phyloP scores from a whole-genome alignment of 2,329 filamentous ascomycete species.

The Aureobasidium sp. region DNA sequence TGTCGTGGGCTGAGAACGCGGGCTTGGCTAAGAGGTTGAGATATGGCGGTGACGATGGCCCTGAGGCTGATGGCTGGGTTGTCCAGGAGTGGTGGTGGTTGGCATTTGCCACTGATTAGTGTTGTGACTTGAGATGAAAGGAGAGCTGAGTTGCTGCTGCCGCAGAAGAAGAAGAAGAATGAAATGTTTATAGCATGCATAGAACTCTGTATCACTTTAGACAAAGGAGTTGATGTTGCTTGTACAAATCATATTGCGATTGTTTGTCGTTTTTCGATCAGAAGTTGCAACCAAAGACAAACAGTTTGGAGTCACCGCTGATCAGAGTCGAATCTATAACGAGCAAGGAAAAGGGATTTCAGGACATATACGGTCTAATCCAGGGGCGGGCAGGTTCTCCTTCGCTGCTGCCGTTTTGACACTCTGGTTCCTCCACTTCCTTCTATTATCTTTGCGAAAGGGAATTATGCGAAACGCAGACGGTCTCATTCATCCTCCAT shows the following conservation, averaged over 20 bases:
- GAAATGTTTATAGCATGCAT: background rate
- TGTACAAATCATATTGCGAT: background rate
- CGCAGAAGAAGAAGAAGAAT: background rate
- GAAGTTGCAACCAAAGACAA: too few relatives aligned
- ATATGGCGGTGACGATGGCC: slow-evolving; percentile 20
- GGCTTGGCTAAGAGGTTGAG: slow-evolving; percentile 41
- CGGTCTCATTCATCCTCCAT: too few relatives aligned
- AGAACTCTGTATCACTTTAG: background rate
- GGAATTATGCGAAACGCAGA: too few relatives aligned
- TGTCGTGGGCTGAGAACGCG: slow-evolving; percentile 49
- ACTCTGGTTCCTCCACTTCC: too few relatives aligned
- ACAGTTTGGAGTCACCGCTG: too few relatives aligned
- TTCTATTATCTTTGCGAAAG: too few relatives aligned
- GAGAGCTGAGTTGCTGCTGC: background rate
- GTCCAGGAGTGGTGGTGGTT: slow-evolving; percentile 9
- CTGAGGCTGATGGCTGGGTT: background rate
- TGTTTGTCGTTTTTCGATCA: too few relatives aligned
- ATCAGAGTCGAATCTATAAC: too few relatives aligned
- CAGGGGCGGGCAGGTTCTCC: too few relatives aligned
- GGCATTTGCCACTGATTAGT: background rate
- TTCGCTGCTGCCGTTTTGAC: too few relatives aligned
- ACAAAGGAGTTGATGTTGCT: background rate
- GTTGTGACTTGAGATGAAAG: background rate
- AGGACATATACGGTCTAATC: too few relatives aligned
- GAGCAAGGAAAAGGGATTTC: too few relatives aligned